Evolutionary conservation across 257 asterid species (phyloP), one percentile per base, ranked within the genome.

Genomic region (Salvia splendens): DNA sequence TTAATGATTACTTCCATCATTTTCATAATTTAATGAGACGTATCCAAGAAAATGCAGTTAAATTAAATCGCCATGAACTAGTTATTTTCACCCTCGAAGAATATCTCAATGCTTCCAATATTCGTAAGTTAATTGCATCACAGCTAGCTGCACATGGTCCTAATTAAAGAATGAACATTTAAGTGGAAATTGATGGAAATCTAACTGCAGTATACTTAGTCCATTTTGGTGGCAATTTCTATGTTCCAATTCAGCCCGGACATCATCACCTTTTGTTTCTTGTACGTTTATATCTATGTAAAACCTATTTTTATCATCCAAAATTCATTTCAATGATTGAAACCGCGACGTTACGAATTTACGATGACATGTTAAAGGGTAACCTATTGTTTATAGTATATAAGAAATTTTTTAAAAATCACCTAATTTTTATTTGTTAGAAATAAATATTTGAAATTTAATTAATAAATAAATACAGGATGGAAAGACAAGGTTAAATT

Each of bases 201-300:
- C 51, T 57, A 24, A 52, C 51, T 35, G 38, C 49, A 24, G 59
- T 42, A 48, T 36, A 68, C 5, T 35, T 42, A 17, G 83, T 83
- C 83, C 75, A 67, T 69, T 80, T 80, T 77, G 83, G 85, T 80
- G 78, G 87, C 83, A 80, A 72, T 67, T 65, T 66, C 35, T 57
- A 55, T 55, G 17, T 60, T 64, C 65, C 35, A 35, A 49, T 12
- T 17, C 40, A 35, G 45, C 12, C 6, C 41, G 41, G 33, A 45
- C 41, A n/a, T 12, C 35, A 11, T 12, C 45, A 11, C 32, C 24
- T 15, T 48, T 53, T 45, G 8, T 65, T 66, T 59, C 67, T 61
- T 72, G 12, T 64, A 77, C 46, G 73, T 68, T 63, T 20, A 9
- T 10, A 42, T 49, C 46, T 52, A 15, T 32, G 50, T 56, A 45